Conservation (phyloP, 2,329 filamentous ascomycete genomes). For the Allantophomopsis lycopodina region DNA sequence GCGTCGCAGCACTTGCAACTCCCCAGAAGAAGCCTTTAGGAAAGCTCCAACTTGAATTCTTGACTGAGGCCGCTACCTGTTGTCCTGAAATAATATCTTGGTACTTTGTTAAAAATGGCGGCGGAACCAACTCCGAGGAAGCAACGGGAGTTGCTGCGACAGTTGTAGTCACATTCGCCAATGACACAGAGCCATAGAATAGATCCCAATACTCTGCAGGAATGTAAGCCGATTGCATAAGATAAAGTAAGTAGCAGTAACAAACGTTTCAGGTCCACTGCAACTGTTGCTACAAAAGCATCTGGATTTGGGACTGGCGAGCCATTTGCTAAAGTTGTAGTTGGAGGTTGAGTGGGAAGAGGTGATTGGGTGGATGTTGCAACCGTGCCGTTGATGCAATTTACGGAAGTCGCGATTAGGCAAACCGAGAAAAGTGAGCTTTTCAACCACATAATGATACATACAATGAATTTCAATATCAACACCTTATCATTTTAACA, state of each 20-base stretch:
- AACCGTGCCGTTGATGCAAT: too few species aligned
- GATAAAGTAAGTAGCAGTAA: not conserved
- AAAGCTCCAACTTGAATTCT: slow-evolving; percentile 2
- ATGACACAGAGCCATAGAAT: not conserved
- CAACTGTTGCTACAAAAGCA: slow-evolving; percentile 7
- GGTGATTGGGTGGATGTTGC: too few species aligned
- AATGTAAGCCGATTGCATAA: slow-evolving; percentile 8
- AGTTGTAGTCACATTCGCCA: not conserved
- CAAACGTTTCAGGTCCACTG: slow-evolving; percentile 7
- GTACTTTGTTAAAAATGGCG: not conserved
- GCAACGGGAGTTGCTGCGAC: not conserved
- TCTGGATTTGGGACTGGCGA: slow-evolving; percentile 4
- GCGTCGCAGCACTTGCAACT: slow-evolving; percentile 30
- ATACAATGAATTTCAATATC: too few species aligned
- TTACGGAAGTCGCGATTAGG: too few species aligned
- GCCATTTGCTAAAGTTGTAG: not conserved
- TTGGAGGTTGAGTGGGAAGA: not conserved
- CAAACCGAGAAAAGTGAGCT: too few species aligned
- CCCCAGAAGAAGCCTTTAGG: slow-evolving; percentile 29
- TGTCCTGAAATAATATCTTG: not conserved
- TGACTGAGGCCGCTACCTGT: not conserved
- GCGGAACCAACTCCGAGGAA: not conserved
- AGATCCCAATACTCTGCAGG: slow-evolving; percentile 6
- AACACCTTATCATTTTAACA: too few species aligned
- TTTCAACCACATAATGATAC: too few species aligned